Evolutionary conservation across 1,284 basidiomycete species (phyloP).

Genomic region (Agaricales sp.): DNA sequence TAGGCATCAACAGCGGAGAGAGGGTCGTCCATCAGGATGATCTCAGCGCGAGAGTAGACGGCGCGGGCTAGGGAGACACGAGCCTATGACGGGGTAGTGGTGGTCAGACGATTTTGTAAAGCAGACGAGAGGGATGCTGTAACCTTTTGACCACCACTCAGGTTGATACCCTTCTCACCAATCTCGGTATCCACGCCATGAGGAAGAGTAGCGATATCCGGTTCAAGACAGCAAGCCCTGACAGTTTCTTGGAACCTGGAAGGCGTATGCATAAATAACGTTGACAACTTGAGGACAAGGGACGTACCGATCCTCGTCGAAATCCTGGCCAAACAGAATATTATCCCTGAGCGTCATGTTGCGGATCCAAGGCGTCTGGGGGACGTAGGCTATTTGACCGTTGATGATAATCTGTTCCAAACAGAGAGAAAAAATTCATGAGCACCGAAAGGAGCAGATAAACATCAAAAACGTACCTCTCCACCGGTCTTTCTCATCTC

Average conservation of each 20-base stretch:
- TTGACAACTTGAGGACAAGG: conserved; percentile 11
- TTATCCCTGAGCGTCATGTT: conserved; percentile 43
- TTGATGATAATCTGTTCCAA: conserved; percentile 11
- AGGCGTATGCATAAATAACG: background rate
- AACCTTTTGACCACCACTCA: conserved; percentile 28
- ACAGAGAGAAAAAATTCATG: background rate
- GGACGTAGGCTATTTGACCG: conserved; percentile 44
- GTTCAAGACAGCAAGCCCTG: conserved; percentile 35
- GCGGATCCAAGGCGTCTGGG: conserved; percentile 55
- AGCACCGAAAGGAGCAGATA: background rate
- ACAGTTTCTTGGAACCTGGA: conserved; percentile 24
- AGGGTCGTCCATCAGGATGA: conserved; percentile 43
- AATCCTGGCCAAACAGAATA: conserved; percentile 35
- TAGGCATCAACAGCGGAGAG: conserved; percentile 45
- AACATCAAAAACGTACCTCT: conserved; percentile 23
- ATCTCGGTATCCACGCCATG: conserved; percentile 39
- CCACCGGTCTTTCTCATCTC: conserved; percentile 45
- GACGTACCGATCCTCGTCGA: conserved; percentile 24
- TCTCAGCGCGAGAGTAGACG: conserved; percentile 50
- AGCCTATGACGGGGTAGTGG: conserved; percentile 24
- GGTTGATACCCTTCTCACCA: conserved; percentile 52
- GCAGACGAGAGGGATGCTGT: conserved; percentile 9
- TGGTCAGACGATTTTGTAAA: background rate
- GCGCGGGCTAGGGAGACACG: conserved; percentile 58
- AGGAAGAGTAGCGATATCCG: conserved; percentile 25